Evolutionary conservation across 2,329 filamentous ascomycete species (phyloP).

Genomic region (Monilinia fructicola): DNA sequence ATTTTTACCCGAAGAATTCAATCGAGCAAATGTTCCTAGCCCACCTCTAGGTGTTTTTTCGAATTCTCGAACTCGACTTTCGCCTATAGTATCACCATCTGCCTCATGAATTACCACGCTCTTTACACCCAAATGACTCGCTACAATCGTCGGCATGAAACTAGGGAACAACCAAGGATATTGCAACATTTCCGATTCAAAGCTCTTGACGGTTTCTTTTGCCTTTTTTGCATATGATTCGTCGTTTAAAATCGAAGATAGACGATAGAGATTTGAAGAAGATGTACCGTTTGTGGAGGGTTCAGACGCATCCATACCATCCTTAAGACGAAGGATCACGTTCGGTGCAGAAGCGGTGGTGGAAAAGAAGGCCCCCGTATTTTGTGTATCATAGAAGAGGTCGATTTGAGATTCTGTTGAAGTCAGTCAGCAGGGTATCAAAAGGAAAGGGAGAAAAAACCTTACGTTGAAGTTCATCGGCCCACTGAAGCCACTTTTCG

Average conservation of each 20-base stretch:
- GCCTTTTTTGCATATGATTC: constrained; percentile 63
- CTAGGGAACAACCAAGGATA: constrained; percentile 90
- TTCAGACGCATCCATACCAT: constrained; percentile 89
- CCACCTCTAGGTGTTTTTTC: constrained; percentile 36
- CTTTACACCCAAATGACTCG: constrained; percentile 64
- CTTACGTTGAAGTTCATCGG: constrained; percentile 74
- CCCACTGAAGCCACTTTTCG: constrained; percentile 73
- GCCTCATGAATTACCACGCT: constrained; percentile 51
- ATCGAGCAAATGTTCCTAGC: constrained; percentile 32
- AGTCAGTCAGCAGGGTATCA: constrained; percentile 19
- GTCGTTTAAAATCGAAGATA: constrained; percentile 68
- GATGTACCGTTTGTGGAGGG: constrained; percentile 87
- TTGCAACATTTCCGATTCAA: constrained; percentile 87
- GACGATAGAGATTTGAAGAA: constrained; percentile 82
- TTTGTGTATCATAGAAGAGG: constrained; percentile 69
- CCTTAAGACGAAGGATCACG: constrained; percentile 83
- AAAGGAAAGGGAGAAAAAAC: background rate
- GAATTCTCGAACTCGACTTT: constrained; percentile 41
- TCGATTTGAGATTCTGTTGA: constrained; percentile 66
- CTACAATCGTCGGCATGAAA: constrained; percentile 73
- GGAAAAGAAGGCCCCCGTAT: constrained; percentile 66
- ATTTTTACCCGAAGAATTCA: constrained; percentile 31
- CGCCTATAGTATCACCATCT: constrained; percentile 23
- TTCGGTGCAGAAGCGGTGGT: constrained; percentile 63
- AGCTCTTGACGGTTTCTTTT: constrained; percentile 74